Evolutionary conservation across 2,329 filamentous ascomycete genomes (phyloP), one percentile per base, ranked within the genome.

Genomic region (Cryphonectria naterciae): DNA sequence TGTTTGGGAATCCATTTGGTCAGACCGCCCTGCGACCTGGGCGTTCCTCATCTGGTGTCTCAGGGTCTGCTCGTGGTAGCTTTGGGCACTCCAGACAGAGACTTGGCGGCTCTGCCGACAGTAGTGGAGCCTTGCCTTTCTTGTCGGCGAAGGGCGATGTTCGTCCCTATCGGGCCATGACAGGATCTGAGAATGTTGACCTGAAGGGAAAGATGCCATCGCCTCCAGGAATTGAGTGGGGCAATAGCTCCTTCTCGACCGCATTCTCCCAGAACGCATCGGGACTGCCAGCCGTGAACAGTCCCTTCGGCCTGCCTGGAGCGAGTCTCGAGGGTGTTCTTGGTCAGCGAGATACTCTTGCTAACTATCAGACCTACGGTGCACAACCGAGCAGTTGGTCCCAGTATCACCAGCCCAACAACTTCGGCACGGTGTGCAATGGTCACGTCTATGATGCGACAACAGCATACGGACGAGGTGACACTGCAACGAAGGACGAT

Each of bases 221-320:
- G n/a, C 67, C 71, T 28, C 67, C 71, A 32, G 43, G 63, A 8
- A 70, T 73, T 25, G 65, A 52, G 32, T 28, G 46, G 60, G 52
- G 67, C 52, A 56, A 65, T 28, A 64, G 77, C 28, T 77, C 77
- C 25, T 76, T 75, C 17, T 76, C 75, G 25, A 74, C 77, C 68
- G 76, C 77, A n/a, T 78, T 77, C 37, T 73, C 74, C 11, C 70
- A 70, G 17, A 72, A 69, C 25, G 70, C 71, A 13, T 79, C 79
- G 19, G 78, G 76, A 65, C 70, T 80, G 41, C 78, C 80, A 8
- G 75, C 74, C 2, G 77, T 80, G 43, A 78, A 81, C 67, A 79
- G 78, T 68, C 76, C 79, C 0, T 77, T 74, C 70, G 79, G 78
- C 17, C 22, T 79, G 35, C 75, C 77, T 52, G 39, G 67, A 70